Evolutionary conservation across 2,329 filamentous ascomycete genomes (phyloP), one percentile per base, ranked within the genome.

Genomic region (Clonostachys sp.): DNA sequence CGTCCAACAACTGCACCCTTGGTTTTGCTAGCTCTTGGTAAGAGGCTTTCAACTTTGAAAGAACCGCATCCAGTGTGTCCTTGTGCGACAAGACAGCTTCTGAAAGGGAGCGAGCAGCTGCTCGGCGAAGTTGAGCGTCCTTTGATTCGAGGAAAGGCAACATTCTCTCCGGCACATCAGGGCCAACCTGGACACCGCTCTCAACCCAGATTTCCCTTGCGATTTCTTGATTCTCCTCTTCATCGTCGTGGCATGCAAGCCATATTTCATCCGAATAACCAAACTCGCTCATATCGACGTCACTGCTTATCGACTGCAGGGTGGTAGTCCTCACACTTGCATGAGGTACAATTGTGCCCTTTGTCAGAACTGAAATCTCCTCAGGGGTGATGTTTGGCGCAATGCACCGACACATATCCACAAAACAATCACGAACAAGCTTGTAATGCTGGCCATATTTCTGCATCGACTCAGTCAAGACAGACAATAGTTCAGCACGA

Each of bases 161-260:
- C 60, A 91, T 84, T 55, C 77, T 80, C 48, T 75, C 64, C 8
- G 88, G 82, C 9, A 88, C 79, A 7, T 86, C 75, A 17, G 80
- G 71, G 2, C 81, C 78, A 12, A 92, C 70, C 50, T 86, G 71
- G 51, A 97, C 86, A 8, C 82, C 86, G 61, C 92, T 95, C 60
- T 96, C 94, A 59, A 95, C 90, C 94, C 94, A 99, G 35, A 99
- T 96, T 12, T 92, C 88, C 45, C 77, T 80, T 7, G 88, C 92
- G 46, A 95, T 74, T 42, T 91, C 89, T 9, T 78, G 80, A 57
- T 97, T 97, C 62, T 97, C 91, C 41, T 87, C 82, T 17, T 90
- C 82, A 56, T 95, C 89, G 54, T 99, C 94, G 58, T 99, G 91
- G 59, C 85, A 92, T 41, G 89, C 89, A 40, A 99, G 77, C 91